Evolutionary conservation across 2,329 filamentous ascomycete genomes (phyloP), one percentile per base, ranked within the genome.

Genomic region (Hymenoscyphus occultus): DNA sequence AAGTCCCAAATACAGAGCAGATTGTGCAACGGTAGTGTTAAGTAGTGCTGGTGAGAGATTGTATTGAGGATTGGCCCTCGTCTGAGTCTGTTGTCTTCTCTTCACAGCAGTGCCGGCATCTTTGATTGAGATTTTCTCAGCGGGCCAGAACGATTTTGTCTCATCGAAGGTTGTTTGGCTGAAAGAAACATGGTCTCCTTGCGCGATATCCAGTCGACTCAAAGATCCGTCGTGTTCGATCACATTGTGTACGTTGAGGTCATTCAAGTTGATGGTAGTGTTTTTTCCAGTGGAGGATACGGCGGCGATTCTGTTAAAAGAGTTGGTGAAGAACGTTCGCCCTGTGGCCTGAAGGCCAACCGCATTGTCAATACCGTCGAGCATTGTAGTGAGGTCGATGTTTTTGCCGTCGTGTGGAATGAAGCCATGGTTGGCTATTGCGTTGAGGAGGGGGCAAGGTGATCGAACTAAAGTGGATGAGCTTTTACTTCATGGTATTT

Each of bases 401-500:
- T 64, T 57, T 56, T 60, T 42, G 3, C 58, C 58, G 16, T 19
- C 10, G 19, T 60, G 62, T 10, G 63, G 63, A 12, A 65, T 31
- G 16, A 62, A 39, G 39, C 59, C 59, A 22, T 65, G 63, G 56
- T 65, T 65, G 19, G 63, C 59, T 6, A 65, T 51, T 16, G 59
- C 59, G 22, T 65, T 65, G 6, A 65, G 40, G 59, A 65, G 61
- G 12, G 63, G 63, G 51, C 63, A 65, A 32, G 59, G 59, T 31
- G n/a, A 59, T 16, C 63, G 63, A 19, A 48, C 42, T 48, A n/a
- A n/a, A n/a, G 7, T n/a, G 42, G 7, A n/a, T 48, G 6, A 48
- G 42, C 5, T 48, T 48, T 12, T 22, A 7, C 2, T 22, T 48
- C 19, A 35, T 35, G 35, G n/a, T 48, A 19, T 48, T 9, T 19